Conservation (phyloP, 306 rosid species). For the Prunus campanulata region DNA sequence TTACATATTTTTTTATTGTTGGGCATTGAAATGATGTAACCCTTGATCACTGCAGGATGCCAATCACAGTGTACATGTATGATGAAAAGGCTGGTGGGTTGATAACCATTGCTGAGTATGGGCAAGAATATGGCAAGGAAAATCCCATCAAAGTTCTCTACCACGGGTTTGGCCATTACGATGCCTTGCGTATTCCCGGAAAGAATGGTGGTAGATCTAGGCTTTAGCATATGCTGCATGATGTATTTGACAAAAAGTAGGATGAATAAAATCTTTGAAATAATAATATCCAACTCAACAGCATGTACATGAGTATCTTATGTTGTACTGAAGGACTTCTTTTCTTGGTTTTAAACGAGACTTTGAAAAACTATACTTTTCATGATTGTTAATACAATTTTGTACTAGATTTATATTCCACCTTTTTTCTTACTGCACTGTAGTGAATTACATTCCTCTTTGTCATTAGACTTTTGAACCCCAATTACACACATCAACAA, state of each 20-base stretch:
- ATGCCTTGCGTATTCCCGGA: constrained; percentile 67
- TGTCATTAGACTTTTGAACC: too few relatives aligned
- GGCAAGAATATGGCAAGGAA: constrained; percentile 77
- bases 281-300: background rate
- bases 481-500: too few relatives aligned
- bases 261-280: background rate
- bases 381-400: too few relatives aligned
- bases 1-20: background rate
- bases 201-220: constrained; percentile 41
- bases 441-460: too few relatives aligned
- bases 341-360: background rate
- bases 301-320: background rate
- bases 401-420: too few relatives aligned
- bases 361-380: background rate
- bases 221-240: constrained; percentile 31
- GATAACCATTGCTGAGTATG: constrained; percentile 92
- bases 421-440: too few relatives aligned
- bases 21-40: constrained; percentile 16
- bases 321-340: background rate
- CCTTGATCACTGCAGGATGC: constrained; percentile 59
- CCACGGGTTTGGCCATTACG: constrained; percentile 91
- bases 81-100: constrained; percentile 77
- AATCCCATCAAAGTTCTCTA: constrained; percentile 84
- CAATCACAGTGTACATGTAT: constrained; percentile 89
- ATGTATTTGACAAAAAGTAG: background rate